A percentile compares a stretch with the other conserved stretches of the same genome.
These are phyloP conservation scores for Blastobotrys elegans DNA, from an alignment of 1,139 yeast genomes.

Conservation along the genomic window DNA sequence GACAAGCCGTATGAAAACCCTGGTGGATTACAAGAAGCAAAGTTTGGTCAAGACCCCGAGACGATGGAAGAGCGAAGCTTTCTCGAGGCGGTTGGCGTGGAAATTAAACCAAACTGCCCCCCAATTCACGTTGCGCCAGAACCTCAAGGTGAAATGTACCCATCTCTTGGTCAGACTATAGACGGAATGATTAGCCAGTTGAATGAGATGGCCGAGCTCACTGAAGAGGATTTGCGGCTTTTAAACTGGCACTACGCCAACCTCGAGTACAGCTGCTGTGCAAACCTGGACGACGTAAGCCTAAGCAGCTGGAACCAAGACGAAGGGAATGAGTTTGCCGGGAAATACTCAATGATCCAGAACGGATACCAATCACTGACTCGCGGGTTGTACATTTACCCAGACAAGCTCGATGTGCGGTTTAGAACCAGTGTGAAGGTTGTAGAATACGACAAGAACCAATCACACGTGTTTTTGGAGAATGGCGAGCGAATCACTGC, in stretches of 20 bases:
- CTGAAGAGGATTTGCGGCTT: conserved; percentile 34
- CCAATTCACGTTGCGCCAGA: conserved; percentile 35
- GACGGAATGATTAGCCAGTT: conserved; percentile 34
- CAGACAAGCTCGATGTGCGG: conserved; percentile 39
- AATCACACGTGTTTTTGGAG: conserved; percentile 34
- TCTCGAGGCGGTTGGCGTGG: conserved; percentile 31
- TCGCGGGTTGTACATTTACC: conserved; percentile 38
- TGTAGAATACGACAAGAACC: conserved; percentile 34
- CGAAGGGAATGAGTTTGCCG: conserved; percentile 39
- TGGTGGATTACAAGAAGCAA: conserved; percentile 24
- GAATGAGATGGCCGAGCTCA: conserved; percentile 31
- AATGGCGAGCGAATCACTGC: conserved; percentile 39
- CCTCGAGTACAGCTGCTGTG: conserved; percentile 38
- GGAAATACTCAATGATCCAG: conserved; percentile 37
- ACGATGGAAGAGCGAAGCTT: conserved; percentile 31
- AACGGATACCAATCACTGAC: conserved; percentile 37
- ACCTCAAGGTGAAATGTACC: conserved; percentile 35
- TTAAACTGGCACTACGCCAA: conserved; percentile 42
- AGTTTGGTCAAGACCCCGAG: conserved; percentile 22
- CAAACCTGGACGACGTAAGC: conserved; percentile 35
- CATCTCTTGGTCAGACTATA: conserved; percentile 38
- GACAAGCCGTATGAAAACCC: conserved; percentile 32
- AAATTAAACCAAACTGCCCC: conserved; percentile 20
- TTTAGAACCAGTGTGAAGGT: conserved; percentile 38
- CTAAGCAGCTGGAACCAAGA: conserved; percentile 42